Evolutionary conservation across 2,329 filamentous ascomycete genomes (phyloP).

Genomic region (Alternaria gaisen): DNA sequence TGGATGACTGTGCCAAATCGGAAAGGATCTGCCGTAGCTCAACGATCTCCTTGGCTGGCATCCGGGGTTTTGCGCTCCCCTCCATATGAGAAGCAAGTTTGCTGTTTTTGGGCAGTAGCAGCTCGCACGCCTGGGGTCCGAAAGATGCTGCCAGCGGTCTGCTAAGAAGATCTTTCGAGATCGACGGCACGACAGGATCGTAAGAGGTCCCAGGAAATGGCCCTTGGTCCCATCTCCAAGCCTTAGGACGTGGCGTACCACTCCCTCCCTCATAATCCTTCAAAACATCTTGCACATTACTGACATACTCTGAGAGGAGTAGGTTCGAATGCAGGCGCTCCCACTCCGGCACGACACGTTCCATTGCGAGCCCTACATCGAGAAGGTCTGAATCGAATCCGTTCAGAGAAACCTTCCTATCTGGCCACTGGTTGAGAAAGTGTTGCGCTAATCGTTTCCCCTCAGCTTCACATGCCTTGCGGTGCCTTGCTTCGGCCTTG

Average conservation of each 20-base stretch:
- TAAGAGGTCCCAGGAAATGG: constrained; percentile 20
- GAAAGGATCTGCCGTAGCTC: constrained; percentile 47
- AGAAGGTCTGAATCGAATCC: too few species aligned
- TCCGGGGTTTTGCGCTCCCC: constrained; percentile 4
- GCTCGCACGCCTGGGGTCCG: not conserved
- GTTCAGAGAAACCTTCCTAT: too few species aligned
- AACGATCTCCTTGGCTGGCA: constrained; percentile 12
- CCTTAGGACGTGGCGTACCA: constrained; percentile 13
- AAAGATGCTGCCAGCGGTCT: constrained; percentile 14
- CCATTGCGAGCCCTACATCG: too few species aligned
- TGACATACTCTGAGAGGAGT: constrained; percentile 27
- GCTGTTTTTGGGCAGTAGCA: not conserved
- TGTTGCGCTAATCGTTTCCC: too few species aligned
- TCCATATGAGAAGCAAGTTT: not conserved
- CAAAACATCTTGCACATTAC: constrained; percentile 54
- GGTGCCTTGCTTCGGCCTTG: not conserved
- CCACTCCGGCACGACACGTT: too few species aligned
- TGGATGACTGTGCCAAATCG: constrained; percentile 37
- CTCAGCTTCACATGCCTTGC: too few species aligned
- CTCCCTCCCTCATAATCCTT: constrained; percentile 32
- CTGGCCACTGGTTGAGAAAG: too few species aligned
- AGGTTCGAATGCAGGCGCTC: too few species aligned
- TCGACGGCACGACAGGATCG: constrained; percentile 18
- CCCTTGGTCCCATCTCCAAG: constrained; percentile 23
- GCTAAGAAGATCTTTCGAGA: constrained; percentile 19